A percentile compares a stretch with the other conserved stretches of the same genome.
phyloP scores from a whole-genome alignment of 2,329 filamentous ascomycete species.

The Cladobotryum protrusum region DNA sequence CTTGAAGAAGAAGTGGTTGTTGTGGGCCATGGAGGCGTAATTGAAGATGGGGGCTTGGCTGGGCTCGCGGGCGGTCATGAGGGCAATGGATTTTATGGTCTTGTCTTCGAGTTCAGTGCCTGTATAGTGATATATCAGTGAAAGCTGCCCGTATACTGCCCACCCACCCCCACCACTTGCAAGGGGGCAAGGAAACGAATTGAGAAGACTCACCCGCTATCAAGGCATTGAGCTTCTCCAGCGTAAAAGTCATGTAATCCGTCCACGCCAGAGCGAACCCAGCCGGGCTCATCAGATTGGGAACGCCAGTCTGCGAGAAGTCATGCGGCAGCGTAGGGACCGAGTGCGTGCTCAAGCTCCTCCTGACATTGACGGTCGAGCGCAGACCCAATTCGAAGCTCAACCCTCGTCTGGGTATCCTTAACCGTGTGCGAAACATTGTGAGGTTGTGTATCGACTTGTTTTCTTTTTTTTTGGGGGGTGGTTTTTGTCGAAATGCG shows the following conservation, averaged over 20 bases:
- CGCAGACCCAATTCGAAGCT: slow-evolving; percentile 29
- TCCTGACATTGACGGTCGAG: slow-evolving; percentile 29
- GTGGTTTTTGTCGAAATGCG: neutral
- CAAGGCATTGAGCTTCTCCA: slow-evolving; percentile 69
- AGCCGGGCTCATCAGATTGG: slow-evolving; percentile 61
- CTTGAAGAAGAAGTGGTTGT: slow-evolving; percentile 80
- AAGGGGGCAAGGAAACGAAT: neutral
- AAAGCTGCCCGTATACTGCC: neutral
- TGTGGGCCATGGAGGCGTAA: slow-evolving; percentile 92
- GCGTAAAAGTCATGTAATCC: slow-evolving; percentile 68
- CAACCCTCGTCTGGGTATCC: slow-evolving; percentile 40
- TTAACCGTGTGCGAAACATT: slow-evolving; percentile 51
- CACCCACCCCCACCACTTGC: neutral
- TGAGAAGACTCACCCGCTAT: slow-evolving; percentile 57
- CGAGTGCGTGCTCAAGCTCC: slow-evolving; percentile 38
- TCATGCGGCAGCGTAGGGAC: slow-evolving; percentile 42
- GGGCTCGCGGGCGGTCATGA: slow-evolving; percentile 73
- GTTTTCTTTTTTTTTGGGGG: too few relatives aligned
- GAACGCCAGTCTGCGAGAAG: slow-evolving; percentile 47
- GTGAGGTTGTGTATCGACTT: slow-evolving; percentile 9
- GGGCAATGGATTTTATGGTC: slow-evolving; percentile 59
- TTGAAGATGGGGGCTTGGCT: slow-evolving; percentile 79
- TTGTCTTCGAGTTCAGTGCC: slow-evolving; percentile 59
- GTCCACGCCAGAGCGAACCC: slow-evolving; percentile 75
- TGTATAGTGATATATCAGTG: slow-evolving; percentile 28